Conservation (phyloP, 495 filamentous ascomycete species). For the Cenococcum geophilum region DNA sequence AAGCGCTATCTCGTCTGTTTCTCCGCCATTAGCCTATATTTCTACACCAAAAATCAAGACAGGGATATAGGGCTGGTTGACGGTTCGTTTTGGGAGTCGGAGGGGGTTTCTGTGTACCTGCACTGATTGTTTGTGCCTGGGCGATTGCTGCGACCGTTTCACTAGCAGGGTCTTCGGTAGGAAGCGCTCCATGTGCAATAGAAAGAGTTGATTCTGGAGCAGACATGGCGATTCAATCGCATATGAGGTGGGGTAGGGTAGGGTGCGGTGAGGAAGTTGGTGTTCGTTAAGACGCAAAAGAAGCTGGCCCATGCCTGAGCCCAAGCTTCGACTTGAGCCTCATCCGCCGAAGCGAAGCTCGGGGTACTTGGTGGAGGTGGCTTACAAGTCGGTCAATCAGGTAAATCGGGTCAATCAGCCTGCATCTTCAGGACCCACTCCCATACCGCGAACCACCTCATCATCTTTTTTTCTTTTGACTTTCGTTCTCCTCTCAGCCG, state of each 20-base stretch:
- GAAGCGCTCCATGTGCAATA: constrained; percentile 28
- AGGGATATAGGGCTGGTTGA: background rate
- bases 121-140: constrained; percentile 46
- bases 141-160: constrained; percentile 28
- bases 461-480: background rate
- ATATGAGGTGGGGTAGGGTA: background rate
- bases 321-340: background rate
- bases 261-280: background rate
- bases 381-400: background rate
- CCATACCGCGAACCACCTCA: background rate
- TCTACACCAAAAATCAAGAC: background rate
- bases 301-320: background rate
- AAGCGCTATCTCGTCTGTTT: constrained; percentile 86
- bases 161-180: constrained; percentile 20
- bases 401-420: background rate
- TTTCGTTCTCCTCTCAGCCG: background rate
- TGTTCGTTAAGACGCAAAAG: background rate
- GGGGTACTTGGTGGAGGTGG: background rate
- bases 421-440: background rate
- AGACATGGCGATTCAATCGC: background rate
- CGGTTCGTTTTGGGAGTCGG: too few relatives aligned
- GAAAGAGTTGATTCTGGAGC: background rate
- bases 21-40: background rate
- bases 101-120: constrained; percentile 39
- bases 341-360: background rate